Base-by-base conservation (phyloP, 441 rosid species). In the Theobroma grandiflorum region DNA sequence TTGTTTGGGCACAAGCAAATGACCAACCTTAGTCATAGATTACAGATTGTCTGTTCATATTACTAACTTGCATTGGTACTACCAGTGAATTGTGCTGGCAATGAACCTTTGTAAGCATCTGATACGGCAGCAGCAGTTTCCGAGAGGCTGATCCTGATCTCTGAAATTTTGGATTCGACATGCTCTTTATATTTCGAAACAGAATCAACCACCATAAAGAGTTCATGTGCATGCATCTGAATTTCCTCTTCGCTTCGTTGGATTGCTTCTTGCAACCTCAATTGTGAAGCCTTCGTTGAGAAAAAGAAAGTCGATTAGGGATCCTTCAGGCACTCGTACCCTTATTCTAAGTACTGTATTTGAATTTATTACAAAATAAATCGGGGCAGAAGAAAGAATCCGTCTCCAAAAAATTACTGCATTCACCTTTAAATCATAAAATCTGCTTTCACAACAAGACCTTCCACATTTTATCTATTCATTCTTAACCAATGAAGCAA, bases 171-270 rank as follows among this genome's bases (percentile, higher is more conserved):
- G 31, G 88, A 86, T 69, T 87, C 91, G 76, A 87, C 79, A 49
- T 87, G 85, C 80, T 94, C 95, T 79, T 96, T 95, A 84, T 87
- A 89, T 82, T 87, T 91, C 1, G 97, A 93, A 35, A 94, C 83
- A 12, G 88, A 79, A 88, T 93, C 98, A 8, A 92, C 88, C 75
- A 92, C 50, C 61, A 79, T 74, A 73, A 93, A 87, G 22, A 94
- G 95, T 79, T 94, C 85, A 0, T 79, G 72, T 7, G 89, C 95
- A 6, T 86, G 69, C 63, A 49, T 78, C 83, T 94, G 91, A 75
- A 86, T 88, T 80, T 91, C 93, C 64, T 89, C 92, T 78, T 94
- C 96, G n/a, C 84, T 81, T 82, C 84, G 87, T 79, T 78, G 88
- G 14, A 33, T 85, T 45, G 85, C 86, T 81, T 93, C 96, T 86